Percentiles rank a stretch among this genome's conserved stretches.
Conservation (phyloP, 345 rosid genomes). For the thale cress (Arabidopsis thaliana) region DNA sequence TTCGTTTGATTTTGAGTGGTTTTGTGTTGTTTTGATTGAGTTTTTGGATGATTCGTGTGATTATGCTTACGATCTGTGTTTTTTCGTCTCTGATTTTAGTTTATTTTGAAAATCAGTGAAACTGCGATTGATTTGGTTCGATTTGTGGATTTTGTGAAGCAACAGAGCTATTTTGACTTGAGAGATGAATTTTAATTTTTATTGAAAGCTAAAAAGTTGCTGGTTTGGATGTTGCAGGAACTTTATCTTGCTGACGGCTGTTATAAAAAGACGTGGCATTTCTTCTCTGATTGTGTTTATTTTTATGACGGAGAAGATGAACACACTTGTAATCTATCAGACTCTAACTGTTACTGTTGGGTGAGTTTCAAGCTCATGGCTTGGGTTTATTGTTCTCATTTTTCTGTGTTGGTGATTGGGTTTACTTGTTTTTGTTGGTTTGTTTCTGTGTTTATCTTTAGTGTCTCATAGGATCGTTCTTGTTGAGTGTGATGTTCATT, state of each 20-base stretch:
- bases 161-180: background rate
- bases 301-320: constrained; percentile 30
- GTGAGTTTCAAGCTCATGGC: constrained; percentile 33
- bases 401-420: background rate
- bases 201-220: background rate
- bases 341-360: constrained; percentile 29
- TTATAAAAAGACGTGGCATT: constrained; percentile 19
- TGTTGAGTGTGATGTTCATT: background rate
- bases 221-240: constrained; percentile 29
- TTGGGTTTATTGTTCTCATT: background rate
- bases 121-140: constrained; percentile 24
- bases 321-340: constrained; percentile 37
- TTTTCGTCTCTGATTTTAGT: background rate
- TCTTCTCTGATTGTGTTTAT: constrained; percentile 42
- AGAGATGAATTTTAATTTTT: background rate
- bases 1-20: constrained; percentile 27
- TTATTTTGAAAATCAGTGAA: background rate
- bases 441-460: background rate
- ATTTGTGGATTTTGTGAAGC: constrained; percentile 6
- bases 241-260: constrained; percentile 29
- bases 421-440: constrained; percentile 17
- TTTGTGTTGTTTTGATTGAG: constrained; percentile 13
- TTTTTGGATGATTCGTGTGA: constrained; percentile 11
- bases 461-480: background rate
- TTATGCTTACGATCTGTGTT: constrained; percentile 31